phyloP scores from a whole-genome alignment of 345 rosid species.

The Cochlearia excelsa region DNA sequence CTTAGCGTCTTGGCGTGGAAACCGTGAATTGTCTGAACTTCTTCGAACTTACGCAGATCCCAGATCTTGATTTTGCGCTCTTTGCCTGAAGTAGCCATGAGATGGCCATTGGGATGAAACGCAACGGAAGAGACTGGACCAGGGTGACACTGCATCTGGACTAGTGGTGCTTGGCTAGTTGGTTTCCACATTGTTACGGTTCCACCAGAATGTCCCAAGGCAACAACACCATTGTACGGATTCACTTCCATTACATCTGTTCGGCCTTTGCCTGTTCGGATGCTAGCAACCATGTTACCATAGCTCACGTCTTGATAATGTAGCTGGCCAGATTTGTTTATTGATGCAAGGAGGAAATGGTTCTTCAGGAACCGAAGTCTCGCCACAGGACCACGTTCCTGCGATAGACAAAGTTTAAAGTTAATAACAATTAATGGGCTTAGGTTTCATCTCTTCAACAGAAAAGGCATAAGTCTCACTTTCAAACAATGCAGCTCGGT shows the following conservation, averaged over 20 bases:
- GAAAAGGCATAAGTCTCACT: constrained; percentile 41
- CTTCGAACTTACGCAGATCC: constrained; percentile 86
- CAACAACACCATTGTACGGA: constrained; percentile 71
- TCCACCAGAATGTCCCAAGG: constrained; percentile 81
- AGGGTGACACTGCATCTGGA: constrained; percentile 79
- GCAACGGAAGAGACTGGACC: constrained; percentile 80
- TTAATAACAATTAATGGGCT: constrained; percentile 14
- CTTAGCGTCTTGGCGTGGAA: constrained; percentile 64
- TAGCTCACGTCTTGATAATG: constrained; percentile 76
- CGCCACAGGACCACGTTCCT: constrained; percentile 77
- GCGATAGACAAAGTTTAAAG: constrained; percentile 27
- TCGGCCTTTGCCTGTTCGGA: constrained; percentile 70
- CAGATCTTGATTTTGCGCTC: constrained; percentile 81
- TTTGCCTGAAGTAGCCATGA: constrained; percentile 89
- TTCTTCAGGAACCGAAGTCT: constrained; percentile 78
- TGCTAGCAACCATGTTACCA: constrained; percentile 66
- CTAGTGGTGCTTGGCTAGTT: constrained; percentile 61
- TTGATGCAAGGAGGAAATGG: constrained; percentile 83
- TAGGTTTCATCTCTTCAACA: constrained; percentile 2
- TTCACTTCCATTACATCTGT: constrained; percentile 79
- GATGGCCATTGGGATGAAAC: constrained; percentile 86
- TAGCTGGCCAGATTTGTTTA: constrained; percentile 75
- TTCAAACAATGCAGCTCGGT: constrained; percentile 84
- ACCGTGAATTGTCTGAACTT: constrained; percentile 61
- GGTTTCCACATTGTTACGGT: constrained; percentile 96